Conservation (phyloP, 1,284 basidiomycete genomes). For the Rhodotorula sp. region DNA sequence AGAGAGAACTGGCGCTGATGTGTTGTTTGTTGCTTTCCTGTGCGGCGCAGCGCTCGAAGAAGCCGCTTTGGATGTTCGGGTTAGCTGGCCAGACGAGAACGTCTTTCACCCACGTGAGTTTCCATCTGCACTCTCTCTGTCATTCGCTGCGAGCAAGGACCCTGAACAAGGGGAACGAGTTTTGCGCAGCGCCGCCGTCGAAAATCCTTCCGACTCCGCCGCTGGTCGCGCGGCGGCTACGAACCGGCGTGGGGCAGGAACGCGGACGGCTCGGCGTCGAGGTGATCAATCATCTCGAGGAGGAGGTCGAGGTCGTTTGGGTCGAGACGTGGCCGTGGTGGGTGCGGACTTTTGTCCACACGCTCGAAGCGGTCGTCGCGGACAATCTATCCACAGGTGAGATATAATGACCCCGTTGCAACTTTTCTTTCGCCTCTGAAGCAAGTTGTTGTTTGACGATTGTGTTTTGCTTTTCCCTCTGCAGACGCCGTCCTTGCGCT, state of each 20-base stretch:
- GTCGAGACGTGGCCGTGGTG: constrained; percentile 93
- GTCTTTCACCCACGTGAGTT: constrained; percentile 51
- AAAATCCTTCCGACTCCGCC: constrained; percentile 8
- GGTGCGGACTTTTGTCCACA: constrained; percentile 82
- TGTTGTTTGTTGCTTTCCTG: no score
- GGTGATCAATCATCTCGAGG: constrained; percentile 63
- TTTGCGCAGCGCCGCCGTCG: constrained; percentile 1
- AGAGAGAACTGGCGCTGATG: not conserved
- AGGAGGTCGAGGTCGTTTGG: constrained; percentile 63
- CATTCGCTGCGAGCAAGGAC: no score
- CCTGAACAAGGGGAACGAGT: no score
- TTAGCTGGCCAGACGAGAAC: constrained; percentile 52
- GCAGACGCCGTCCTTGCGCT: constrained; percentile 48
- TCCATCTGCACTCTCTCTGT: not conserved
- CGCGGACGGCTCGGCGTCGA: constrained; percentile 68
- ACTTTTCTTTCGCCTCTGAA: constrained; percentile 12
- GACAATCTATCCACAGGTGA: not conserved
- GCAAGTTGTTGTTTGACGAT: not conserved
- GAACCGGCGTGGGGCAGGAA: constrained; percentile 72
- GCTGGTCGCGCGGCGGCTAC: constrained; percentile 56
- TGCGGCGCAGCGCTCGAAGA: constrained; percentile 22
- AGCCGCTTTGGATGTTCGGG: constrained; percentile 38
- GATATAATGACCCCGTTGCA: not conserved
- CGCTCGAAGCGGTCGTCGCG: constrained; percentile 56
- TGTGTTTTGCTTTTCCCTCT: not conserved